These are phyloP conservation scores for Pseudocercospora vitis DNA, from an alignment of 2,329 filamentous ascomycete species.

Conservation along the genomic window DNA sequence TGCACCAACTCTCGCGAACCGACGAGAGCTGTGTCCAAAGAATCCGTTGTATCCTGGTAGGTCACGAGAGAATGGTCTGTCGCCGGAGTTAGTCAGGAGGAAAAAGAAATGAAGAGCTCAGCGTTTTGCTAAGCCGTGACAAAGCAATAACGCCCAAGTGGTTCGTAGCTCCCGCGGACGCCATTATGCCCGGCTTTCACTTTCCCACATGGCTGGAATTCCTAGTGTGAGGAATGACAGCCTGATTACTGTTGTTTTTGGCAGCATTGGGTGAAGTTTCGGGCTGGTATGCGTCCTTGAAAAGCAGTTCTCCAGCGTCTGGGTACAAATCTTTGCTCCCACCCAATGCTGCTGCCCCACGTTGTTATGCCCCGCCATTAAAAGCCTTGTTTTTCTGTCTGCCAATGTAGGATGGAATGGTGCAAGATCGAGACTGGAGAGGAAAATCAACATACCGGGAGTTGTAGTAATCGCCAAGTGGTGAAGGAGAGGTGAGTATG, in stretches of 20 bases:
- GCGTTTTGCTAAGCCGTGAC: constrained; percentile 13
- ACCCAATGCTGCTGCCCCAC: background rate
- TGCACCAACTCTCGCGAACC: background rate
- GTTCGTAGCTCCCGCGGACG: too few species aligned
- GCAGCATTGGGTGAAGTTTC: background rate
- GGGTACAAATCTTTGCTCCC: background rate
- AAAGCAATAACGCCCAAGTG: too few species aligned
- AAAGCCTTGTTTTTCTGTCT: too few species aligned
- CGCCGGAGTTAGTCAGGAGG: constrained; percentile 7
- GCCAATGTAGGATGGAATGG: too few species aligned
- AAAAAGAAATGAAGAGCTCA: background rate
- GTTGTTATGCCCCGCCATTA: background rate
- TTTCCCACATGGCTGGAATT: too few species aligned
- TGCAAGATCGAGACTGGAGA: too few species aligned
- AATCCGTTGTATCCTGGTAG: background rate
- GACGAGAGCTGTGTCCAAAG: background rate
- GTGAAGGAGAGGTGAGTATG: background rate
- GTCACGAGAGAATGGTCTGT: constrained; percentile 8
- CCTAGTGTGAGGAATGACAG: too few species aligned
- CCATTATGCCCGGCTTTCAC: too few species aligned
- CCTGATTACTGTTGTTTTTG: too few species aligned
- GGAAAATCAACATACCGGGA: background rate
- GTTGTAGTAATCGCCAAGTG: background rate
- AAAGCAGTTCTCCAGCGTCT: background rate
- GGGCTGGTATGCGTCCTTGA: background rate